Conservation (phyloP, 75 land plant genomes). For the Isoetes taiwanensis region DNA sequence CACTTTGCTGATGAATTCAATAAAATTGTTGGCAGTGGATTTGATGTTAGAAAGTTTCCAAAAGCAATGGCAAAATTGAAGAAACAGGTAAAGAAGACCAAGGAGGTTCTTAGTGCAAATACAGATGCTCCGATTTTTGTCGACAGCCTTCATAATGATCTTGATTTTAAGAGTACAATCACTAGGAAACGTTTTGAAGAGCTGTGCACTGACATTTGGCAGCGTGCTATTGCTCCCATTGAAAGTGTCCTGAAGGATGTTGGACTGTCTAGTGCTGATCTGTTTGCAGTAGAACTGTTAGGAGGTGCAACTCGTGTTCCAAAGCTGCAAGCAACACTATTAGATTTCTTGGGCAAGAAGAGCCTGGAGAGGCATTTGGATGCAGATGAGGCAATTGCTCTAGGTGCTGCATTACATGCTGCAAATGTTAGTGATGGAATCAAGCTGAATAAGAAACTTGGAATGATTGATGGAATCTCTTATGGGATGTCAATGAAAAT, state of each 20-base stretch:
- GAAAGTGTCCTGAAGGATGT: conserved; percentile 52
- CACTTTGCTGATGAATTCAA: conserved; percentile 90
- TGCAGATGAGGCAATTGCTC: conserved; percentile 90
- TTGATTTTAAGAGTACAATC: conserved; percentile 81
- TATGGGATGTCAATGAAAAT: conserved; percentile 57
- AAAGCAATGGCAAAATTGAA: conserved; percentile 97
- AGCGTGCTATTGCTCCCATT: conserved; percentile 54
- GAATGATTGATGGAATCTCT: conserved; percentile 86
- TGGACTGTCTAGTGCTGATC: conserved; percentile 42
- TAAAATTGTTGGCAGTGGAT: conserved; percentile 49
- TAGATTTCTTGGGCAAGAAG: conserved; percentile 62
- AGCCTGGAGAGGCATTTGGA: conserved; percentile 81
- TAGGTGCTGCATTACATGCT: conserved; percentile 84
- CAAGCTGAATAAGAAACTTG: conserved; percentile 80
- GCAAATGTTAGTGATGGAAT: conserved; percentile 96
- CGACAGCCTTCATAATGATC: conserved; percentile 79
- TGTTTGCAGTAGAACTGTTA: conserved; percentile 79
- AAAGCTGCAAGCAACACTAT: conserved; percentile 69
- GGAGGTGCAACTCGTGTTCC: conserved; percentile 97
- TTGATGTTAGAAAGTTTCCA: conserved; percentile 66
- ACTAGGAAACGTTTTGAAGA: conserved; percentile 87
- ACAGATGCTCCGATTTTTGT: conserved; percentile 75
- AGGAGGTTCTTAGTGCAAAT: conserved; percentile 94
- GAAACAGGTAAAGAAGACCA: conserved; percentile 92
- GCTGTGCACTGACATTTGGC: conserved; percentile 83